A percentile compares a stretch with the other conserved stretches of the same genome.
These are phyloP conservation scores for Kalaharituber pfeilii DNA, from an alignment of 2,329 filamentous ascomycete genomes.

Conservation along the genomic window DNA sequence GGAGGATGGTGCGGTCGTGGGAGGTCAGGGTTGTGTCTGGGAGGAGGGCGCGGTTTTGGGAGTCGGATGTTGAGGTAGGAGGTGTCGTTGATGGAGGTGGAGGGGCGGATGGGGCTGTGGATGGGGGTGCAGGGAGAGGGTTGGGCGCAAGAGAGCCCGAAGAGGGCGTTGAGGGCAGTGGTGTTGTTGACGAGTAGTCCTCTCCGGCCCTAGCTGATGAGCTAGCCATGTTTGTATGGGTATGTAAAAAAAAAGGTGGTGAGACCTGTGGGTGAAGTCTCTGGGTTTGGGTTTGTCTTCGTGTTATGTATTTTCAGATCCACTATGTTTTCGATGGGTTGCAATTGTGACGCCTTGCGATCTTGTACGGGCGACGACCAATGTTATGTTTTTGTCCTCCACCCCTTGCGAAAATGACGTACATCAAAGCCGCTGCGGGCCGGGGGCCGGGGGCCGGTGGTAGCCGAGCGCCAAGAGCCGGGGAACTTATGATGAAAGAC, in stretches of 20 bases:
- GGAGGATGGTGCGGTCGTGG: slow-evolving; percentile 44
- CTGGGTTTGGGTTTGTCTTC: too few species aligned
- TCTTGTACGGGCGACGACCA: not conserved
- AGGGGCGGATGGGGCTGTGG: not conserved
- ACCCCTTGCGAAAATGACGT: not conserved
- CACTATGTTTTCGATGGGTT: not conserved
- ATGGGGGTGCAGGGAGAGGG: not conserved
- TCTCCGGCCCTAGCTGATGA: too few species aligned
- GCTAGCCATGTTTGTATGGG: too few species aligned
- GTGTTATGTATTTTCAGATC: not conserved
- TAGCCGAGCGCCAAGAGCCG: not conserved
- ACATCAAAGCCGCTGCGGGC: not conserved
- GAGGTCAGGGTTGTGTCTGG: slow-evolving; percentile 30
- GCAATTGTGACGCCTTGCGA: not conserved
- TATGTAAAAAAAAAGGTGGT: too few species aligned
- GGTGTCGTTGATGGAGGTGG: not conserved
- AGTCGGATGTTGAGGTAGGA: not conserved
- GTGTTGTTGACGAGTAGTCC: too few species aligned
- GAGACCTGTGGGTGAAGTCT: too few species aligned
- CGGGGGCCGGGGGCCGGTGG: not conserved
- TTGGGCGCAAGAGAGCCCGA: not conserved
- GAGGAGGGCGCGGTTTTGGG: not conserved
- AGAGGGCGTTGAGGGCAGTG: not conserved
- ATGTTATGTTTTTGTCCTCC: not conserved
- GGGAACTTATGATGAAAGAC: too few species aligned